Conservation (phyloP, 2,329 filamentous ascomycete species). For the Diaporthe sp. region DNA sequence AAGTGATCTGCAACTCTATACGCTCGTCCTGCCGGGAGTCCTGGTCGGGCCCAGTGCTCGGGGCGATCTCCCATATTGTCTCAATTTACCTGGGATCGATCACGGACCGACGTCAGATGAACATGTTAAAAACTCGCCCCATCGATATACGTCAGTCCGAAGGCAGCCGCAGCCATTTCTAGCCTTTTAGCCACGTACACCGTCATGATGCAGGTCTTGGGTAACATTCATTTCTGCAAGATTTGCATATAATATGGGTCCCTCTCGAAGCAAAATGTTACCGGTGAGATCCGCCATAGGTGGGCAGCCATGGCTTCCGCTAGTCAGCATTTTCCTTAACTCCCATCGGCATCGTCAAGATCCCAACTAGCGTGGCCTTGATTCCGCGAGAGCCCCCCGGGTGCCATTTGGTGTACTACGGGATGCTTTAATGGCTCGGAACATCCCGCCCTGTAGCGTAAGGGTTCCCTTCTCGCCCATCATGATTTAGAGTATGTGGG, state of each 20-base stretch:
- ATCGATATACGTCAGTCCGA: neutral
- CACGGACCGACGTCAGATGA: slow-evolving; percentile 14
- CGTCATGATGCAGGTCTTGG: neutral
- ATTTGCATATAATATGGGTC: neutral
- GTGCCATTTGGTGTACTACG: neutral
- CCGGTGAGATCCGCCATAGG: neutral
- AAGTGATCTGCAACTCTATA: slow-evolving; percentile 12
- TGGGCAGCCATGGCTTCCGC: neutral
- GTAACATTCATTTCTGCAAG: neutral
- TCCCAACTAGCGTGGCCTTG: slow-evolving; percentile 9
- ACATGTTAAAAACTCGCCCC: neutral
- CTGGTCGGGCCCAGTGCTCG: neutral
- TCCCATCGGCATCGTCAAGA: neutral
- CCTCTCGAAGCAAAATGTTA: neutral
- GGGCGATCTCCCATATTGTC: slow-evolving; percentile 13
- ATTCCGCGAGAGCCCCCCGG: neutral
- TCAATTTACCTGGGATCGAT: slow-evolving; percentile 17
- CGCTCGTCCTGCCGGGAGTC: neutral
- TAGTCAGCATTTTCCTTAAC: slow-evolving; percentile 9
- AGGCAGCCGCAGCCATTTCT: neutral
- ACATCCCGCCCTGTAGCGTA: slow-evolving; percentile 4
- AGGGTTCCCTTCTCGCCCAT: neutral
- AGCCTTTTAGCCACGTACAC: neutral
- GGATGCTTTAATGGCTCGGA: slow-evolving; percentile 1
- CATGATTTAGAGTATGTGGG: neutral